Base-by-base conservation (phyloP, 2,329 filamentous ascomycete species). In the Arthrobotrys sinensis region DNA sequence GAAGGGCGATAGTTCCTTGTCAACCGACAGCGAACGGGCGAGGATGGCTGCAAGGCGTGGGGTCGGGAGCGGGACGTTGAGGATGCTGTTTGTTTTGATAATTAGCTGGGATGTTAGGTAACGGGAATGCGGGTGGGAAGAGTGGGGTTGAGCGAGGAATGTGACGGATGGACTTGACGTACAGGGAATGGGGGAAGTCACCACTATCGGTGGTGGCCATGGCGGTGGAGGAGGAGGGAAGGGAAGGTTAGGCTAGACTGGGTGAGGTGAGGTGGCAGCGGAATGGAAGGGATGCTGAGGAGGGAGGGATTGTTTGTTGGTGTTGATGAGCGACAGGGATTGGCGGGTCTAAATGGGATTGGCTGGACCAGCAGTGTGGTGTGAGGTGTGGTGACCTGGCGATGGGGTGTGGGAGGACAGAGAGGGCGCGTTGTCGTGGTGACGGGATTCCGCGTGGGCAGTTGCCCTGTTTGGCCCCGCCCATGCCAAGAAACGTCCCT, bases 1-100 rank as follows among this genome's bases (percentile, higher is more conserved):
- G 12, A 96, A 89, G 11, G 92, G 89, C 1, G 95, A 98, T 57
- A 97, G 88, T 84, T 98, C 95, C 79, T 91, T 89, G 85, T 98
- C 95, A 81, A 98, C 94, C 77, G 91, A 87, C 53, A 98, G 88
- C 14, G 76, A 72, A 19, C 69, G 68, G 43, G 93, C 89, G 81
- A 89, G 88, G 43, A 93, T 88, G 45, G 94, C 94, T 55, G 92
- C 90, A 57, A 97, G 90, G 79, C 93, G 91, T 40, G 90, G 84
- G 50, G 91, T 92, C n/a, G 94, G 94, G 83, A 98, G 91, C 60
- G 96, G 95, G 75, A 96, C 88, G 82, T 90, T 87, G 79, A 97
- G 88, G 76, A 88, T 89, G 82, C 92, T 94, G 83, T 40, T 28
- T 38, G 32, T 43, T 40, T 40, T 24, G 55, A 14, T 60, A 7